Evolutionary conservation across 192 early-diverging fungal species (phyloP), one percentile per base, ranked within the genome.

Genomic region (Powellomyces hirtus): DNA sequence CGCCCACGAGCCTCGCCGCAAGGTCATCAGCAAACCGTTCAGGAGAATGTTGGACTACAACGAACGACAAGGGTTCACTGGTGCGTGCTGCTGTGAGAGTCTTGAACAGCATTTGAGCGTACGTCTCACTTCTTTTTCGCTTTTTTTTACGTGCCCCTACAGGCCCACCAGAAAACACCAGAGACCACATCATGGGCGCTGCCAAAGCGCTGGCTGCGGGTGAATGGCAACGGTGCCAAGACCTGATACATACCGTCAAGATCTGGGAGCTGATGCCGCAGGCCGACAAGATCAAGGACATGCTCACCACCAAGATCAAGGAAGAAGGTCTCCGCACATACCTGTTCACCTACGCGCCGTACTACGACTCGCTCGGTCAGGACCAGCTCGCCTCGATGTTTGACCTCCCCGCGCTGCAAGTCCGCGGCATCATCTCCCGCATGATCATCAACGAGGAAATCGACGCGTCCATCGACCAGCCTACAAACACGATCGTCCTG

Each of bases 161-260:
- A 82, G 81, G 84, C 13, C 97, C 97, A 27, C 95, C 97, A 5
- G 97, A 99, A 79, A 98, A 94, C 82, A 99, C 92, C 22, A 88
- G 97, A 70, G 97, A 99, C 82, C 93, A 97, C 79, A 94, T 99
- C 72, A 95, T 99, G 94, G 93, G 89, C 26, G 93, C 96, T 1
- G 86, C 97, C 38, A 93, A 94, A 77, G 90, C 95, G 10, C 81
- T 98, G 52, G 89, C 93, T 20, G 78, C 80, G 24, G 96, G 95
- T 52, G 92, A 99, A 80, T 99, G 97, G 97, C 82, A 95, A 69
- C 86, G 84, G 70, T 90, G 89, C 58, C 79, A 79, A 63, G 91
- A 96, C 50, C 84, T 87, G 50, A 93, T 99, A 73, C 73, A 85
- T 69, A 86, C 88, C 26, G 95, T 99, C 80, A 95, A 94, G 80